phyloP scores from a whole-genome alignment of 83 land plant species.

The Thuja plicata region DNA sequence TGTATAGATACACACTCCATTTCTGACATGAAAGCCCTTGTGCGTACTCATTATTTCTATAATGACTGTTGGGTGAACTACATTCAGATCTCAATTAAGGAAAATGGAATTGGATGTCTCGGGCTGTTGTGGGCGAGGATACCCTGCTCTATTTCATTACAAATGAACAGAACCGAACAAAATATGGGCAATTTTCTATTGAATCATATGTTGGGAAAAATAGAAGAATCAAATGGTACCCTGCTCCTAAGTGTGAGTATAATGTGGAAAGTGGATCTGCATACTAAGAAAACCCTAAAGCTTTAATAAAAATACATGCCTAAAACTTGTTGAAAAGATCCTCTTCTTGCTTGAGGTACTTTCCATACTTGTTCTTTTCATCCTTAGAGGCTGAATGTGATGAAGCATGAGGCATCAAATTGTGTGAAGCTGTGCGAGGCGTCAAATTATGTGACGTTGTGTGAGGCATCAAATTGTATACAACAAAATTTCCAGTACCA shows the following conservation, averaged over 20 bases:
- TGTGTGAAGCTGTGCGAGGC: background rate
- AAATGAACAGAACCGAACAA: background rate
- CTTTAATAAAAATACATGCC: background rate
- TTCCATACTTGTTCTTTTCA: background rate
- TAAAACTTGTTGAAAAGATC: background rate
- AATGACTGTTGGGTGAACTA: too few species aligned
- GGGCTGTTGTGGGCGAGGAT: background rate
- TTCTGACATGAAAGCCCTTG: too few species aligned
- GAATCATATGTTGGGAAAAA: background rate
- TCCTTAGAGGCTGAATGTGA: background rate
- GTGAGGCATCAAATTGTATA: background rate
- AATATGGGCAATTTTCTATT: background rate
- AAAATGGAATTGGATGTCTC: too few species aligned
- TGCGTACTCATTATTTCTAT: too few species aligned
- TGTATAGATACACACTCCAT: too few species aligned
- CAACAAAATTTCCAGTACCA: background rate
- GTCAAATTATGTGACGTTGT: background rate
- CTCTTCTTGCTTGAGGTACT: background rate
- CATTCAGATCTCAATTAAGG: too few species aligned
- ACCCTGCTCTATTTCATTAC: background rate
- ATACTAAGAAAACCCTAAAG: background rate
- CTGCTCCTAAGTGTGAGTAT: constrained; percentile 44
- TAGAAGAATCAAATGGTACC: constrained; percentile 36
- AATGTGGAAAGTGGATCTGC: too few species aligned
- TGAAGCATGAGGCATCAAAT: background rate